Base-by-base conservation (phyloP, 2,329 filamentous ascomycete species). In the Pyricularia pennisetigena region DNA sequence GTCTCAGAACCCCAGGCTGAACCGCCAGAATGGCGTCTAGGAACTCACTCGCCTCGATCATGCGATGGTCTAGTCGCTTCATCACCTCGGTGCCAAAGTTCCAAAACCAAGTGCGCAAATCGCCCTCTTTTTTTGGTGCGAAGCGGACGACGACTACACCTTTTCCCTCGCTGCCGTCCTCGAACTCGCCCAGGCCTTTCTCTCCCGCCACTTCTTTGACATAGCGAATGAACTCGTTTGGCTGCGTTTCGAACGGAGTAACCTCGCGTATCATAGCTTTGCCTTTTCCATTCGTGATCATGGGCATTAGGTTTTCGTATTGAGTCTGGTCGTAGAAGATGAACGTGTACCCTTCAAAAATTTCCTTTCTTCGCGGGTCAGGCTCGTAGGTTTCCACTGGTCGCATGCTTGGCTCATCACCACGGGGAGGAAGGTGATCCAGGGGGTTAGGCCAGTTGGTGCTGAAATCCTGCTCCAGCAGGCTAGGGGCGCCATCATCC, bases 281-380 rank as follows among this genome's bases (percentile, higher is more conserved):
- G 8, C 95, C 95, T 69, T 89, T 87, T 4, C 91, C 95, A 69
- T 88, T 88, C 0, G 88, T 90, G 70, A 99, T 90, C 0, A 90
- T 88, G 0, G 88, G 87, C 62, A 91, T 80, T 4, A 99, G 81
- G 71, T 86, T 92, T 8, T 92, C 87, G 76, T 89, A 93, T 76
- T 98, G 94, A 2, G 81, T 81, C 67, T 85, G 78, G 68, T 94
- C 89, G 71, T 94, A 90, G 74, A 98, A 97, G 3, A 99, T 83
- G 74, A 98, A 97, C 0, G 90, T 94, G 74, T 94, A 95, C 2
- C 91, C 92, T 12, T 91, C 87, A 72, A 99, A 98, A 0, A 99
- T 82, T 30, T 89, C 87, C 8, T 81, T 80, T 24, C 95, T 86
- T 20, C 79, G 78, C 0, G 82, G 71, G 70, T 94, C 86, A 0